Percentiles rank a stretch among this genome's conserved stretches.
Conservation (phyloP, 352 stramenopile species). For the Saprolegnia parasitica region DNA sequence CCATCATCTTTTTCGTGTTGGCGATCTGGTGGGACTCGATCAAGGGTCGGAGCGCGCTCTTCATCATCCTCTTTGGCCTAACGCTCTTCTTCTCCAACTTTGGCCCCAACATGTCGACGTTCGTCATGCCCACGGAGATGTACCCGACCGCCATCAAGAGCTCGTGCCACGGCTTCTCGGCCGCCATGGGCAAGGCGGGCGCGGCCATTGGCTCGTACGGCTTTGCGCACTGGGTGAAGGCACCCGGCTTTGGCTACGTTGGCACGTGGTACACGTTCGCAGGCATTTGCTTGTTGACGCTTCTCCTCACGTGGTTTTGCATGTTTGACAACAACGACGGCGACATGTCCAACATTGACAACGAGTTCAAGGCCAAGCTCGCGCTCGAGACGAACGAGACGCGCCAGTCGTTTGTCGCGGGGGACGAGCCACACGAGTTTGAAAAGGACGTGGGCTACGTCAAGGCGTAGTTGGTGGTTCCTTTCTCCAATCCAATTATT, state of each 20-base stretch:
- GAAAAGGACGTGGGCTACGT: no score
- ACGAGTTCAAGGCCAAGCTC: slow-evolving; percentile 33
- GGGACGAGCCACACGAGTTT: no score
- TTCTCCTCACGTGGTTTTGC: slow-evolving; percentile 35
- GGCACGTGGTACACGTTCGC: slow-evolving; percentile 34
- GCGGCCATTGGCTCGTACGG: slow-evolving; percentile 34
- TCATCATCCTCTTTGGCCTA: slow-evolving; percentile 64
- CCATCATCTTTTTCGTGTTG: slow-evolving; percentile 49
- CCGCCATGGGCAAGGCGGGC: slow-evolving; percentile 46
- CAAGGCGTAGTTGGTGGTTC: no score
- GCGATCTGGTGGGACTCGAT: slow-evolving; percentile 54
- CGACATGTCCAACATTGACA: slow-evolving; percentile 29
- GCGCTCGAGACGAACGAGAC: slow-evolving; percentile 14
- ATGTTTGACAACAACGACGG: slow-evolving; percentile 35
- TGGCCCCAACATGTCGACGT: slow-evolving; percentile 51
- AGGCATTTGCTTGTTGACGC: slow-evolving; percentile 29
- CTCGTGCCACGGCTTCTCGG: slow-evolving; percentile 55
- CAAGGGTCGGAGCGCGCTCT: slow-evolving; percentile 42
- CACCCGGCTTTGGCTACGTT: slow-evolving; percentile 28
- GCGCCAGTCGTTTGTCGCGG: neutral
- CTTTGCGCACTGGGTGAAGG: slow-evolving; percentile 30
- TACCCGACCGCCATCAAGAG: slow-evolving; percentile 51
- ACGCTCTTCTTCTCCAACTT: slow-evolving; percentile 81
- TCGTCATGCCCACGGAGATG: slow-evolving; percentile 51
- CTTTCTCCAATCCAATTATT: no score